Percentiles rank a stretch among this genome's conserved stretches.
Evolutionary conservation across 345 rosid species (phyloP).

Genomic region (Passiflora organensis): DNA sequence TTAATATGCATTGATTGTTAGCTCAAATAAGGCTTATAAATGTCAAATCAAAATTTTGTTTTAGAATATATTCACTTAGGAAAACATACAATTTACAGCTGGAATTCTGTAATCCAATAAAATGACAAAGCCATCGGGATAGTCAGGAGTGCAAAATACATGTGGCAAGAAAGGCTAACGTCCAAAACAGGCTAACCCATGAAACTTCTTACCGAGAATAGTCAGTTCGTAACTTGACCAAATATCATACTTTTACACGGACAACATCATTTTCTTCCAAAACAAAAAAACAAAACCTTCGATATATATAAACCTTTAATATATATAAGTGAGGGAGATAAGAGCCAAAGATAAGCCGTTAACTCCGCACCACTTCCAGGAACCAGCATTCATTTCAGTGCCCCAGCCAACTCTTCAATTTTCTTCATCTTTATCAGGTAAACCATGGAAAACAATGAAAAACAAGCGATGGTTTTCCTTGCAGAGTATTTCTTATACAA

Average conservation of each 20-base stretch:
- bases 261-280: too few species aligned
- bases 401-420: slow-evolving; percentile 16
- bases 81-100: too few species aligned
- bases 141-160: neutral
- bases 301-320: neutral
- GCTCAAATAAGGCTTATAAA: too few species aligned
- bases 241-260: neutral
- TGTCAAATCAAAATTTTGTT: too few species aligned
- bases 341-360: slow-evolving; percentile 32
- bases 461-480: too few species aligned
- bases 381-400: slow-evolving; percentile 35
- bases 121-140: too few species aligned
- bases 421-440: slow-evolving; percentile 20
- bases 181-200: slow-evolving; percentile 15
- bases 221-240: slow-evolving; percentile 19
- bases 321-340: slow-evolving; percentile 1
- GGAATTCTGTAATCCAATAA: too few species aligned
- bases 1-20: too few species aligned
- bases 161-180: slow-evolving; percentile 18
- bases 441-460: neutral
- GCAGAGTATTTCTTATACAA: neutral
- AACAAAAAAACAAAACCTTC: too few species aligned
- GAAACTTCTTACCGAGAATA: slow-evolving; percentile 14
- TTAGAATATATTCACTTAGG: too few species aligned
- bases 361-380: slow-evolving; percentile 42